Evolutionary conservation across 768 basidiomycete species (phyloP), one percentile per base, ranked within the genome.

Genomic region (Lactifluus subvellereus): DNA sequence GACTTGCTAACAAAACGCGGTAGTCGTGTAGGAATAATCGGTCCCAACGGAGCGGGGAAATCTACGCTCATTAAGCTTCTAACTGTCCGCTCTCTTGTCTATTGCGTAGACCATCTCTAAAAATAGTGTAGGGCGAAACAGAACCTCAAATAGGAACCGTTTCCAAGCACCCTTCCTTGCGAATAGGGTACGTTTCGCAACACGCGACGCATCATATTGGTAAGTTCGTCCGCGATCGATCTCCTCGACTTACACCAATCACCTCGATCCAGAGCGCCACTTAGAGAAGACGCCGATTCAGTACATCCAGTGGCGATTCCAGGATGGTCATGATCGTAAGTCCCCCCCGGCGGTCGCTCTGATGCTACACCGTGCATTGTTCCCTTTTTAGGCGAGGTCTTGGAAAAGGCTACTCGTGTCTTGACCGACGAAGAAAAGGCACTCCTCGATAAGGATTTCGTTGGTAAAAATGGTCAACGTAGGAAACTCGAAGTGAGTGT

Each of bases 231-330:
- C 51, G 14, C 43, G 54, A 49, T 45, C 20, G 61, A 37, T 49
- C 61, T 45, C 55, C 43, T 27, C 38, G 48, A 61, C 43, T 22
- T 45, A 22, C 18, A 57, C 47, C 35, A 38, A 54, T 68, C 47
- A 40, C 42, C 62, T 35, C 49, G 27, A 62, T 60, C 40, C 72
- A 89, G 92, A 96, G 73, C 88, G 84, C 69, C 95, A 98, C 77
- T 74, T 98, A 49, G 94, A 96, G 76, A 97, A 98, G 78, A 96
- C 94, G 5, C 92, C 96, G 30, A 91, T 95, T 64, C 89, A 88
- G 59, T 98, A 98, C 72, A 97, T 98, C 70, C 94, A 97, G 77
- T 98, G 95, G 95, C 89, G 95, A 69, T 98, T 94, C 84, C 95
- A 98, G 73, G 95, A 97, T 74, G 96, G 95, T 54, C 90, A 96